Base-by-base conservation (phyloP, 495 filamentous ascomycete genomes). In the Aspergillus ellipticus region DNA sequence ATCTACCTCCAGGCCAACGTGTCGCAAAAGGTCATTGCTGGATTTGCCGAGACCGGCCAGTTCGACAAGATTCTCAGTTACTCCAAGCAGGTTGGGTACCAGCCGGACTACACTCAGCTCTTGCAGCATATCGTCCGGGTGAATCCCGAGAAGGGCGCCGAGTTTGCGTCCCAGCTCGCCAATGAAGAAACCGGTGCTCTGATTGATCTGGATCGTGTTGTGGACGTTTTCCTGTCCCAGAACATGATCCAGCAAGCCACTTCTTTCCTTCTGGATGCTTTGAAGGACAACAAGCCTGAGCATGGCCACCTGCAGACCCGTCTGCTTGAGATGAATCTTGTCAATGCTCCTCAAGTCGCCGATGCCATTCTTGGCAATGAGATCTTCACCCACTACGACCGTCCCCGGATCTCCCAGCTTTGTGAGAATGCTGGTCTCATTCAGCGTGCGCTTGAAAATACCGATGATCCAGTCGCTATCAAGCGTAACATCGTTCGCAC, bases 211-310 rank as follows among this genome's bases (percentile, higher is more conserved):
- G 92, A 96, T 64, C 92, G 94, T 24, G 90, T 96, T 17, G 90
- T 97, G 33, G 93, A 97, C 69, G 89, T 99, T 42, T 99, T 99
- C 83, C 83, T 95, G 66, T 90, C 93, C 20, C 94, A 97, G 72
- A 91, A 90, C 70, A 95, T 97, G 92, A 82, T 96, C 46, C 94
- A 97, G 70, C 90, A 96, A 67, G 94, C 93, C 8, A 99, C 94
- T 7, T 92, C 93, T 17, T 97, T 99, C 83, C 76, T 99, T 31
- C 81, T 99, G 21, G 95, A 97, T 70, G 92, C 90, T 15, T 79
- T 99, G 42, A 90, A 94, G 72, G 89, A 89, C 53, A 96, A 99
- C 77, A 87, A 87, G 62, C 93, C 92, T 4, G 95, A 97, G 70
- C 91, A 99, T 57, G 93, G 85, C 43, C 84, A 91, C 60, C 79